A percentile compares a stretch with the other conserved stretches of the same genome.
Conservation (phyloP, 2,329 filamentous ascomycete species). For the Pseudocercospora macadamiae region DNA sequence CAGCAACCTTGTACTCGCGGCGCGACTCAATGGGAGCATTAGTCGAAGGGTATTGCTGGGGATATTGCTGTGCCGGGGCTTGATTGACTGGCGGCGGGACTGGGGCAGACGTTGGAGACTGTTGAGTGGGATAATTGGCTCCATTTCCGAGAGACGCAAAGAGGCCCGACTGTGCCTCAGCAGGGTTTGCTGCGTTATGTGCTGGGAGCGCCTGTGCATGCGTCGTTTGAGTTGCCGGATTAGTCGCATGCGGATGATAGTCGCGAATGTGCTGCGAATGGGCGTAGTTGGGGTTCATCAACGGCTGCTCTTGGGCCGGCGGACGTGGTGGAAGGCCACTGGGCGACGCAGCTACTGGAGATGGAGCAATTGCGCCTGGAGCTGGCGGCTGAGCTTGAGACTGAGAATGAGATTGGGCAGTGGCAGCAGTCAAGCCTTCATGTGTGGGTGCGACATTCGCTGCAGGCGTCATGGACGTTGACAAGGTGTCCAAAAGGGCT, state of each 20-base stretch:
- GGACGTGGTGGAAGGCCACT: slow-evolving; percentile 52
- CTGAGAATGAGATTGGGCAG: no score
- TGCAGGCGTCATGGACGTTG: slow-evolving; percentile 36
- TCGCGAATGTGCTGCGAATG: slow-evolving; percentile 54
- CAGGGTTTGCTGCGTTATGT: slow-evolving; percentile 32
- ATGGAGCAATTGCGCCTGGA: slow-evolving; percentile 33
- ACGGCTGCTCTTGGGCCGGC: slow-evolving; percentile 53
- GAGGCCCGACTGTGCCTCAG: slow-evolving; percentile 21
- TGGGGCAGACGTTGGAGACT: slow-evolving; percentile 4
- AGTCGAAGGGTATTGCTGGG: slow-evolving; percentile 11
- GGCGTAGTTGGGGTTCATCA: slow-evolving; percentile 52
- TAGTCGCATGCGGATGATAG: slow-evolving; percentile 53
- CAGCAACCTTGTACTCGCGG: slow-evolving; percentile 34
- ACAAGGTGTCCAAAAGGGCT: slow-evolving; percentile 49
- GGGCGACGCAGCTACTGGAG: slow-evolving; percentile 40
- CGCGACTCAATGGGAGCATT: slow-evolving; percentile 32
- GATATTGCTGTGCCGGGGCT: slow-evolving; percentile 1
- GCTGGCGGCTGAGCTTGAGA: slow-evolving; percentile 31
- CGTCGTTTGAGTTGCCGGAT: slow-evolving; percentile 39
- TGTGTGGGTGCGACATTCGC: no score
- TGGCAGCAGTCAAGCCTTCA: no score
- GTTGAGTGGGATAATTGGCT: slow-evolving; percentile 13
- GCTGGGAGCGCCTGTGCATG: slow-evolving; percentile 19
- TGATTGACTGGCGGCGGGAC: slow-evolving; percentile 6
- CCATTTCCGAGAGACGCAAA: slow-evolving; percentile 22